Base-by-base conservation (phyloP, 2,329 filamentous ascomycete species). In the Stagonosporopsis vannaccii region DNA sequence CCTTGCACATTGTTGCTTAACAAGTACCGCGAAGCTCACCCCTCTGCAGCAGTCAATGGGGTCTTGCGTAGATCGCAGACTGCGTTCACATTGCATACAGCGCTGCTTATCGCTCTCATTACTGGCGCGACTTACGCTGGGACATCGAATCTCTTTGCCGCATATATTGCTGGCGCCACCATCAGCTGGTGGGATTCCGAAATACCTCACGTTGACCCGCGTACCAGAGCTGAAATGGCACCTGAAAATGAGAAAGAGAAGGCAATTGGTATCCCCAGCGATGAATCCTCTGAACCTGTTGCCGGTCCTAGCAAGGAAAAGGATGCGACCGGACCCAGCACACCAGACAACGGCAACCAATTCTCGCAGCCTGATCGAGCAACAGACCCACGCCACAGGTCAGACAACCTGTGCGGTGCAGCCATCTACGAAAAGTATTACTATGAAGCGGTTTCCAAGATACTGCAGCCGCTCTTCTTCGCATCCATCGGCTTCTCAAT, bases 401-500 rank as follows among this genome's bases (percentile, higher is more conserved):
- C 46, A 5, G 43, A 59, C 15, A 47, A 59, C 0, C 61, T 62
- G 3, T 57, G 61, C 30, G 70, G 73, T 3, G 28, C 61, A 1
- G 63, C 60, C 28, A 69, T 82, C 6, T 85, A 81, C 56, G 70
- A 80, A 26, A 68, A 62, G n/a, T 83, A 81, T 65, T 84, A 80
- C 63, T 68, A 74, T 8, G 69, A 76, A 20, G 71, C 79, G 0
- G 75, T 82, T 0, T 69, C 83, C 2, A 78, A 78, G 8, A 78
- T 92, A 0, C 71, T 93, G 0, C 85, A 85, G 45, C 89, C 90
- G 0, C 82, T 91, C 54, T 92, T 93, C 75, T 93, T 93, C 66
- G 89, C 83, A 2, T 86, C 83, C 0, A 89, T 94, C 32, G 90
- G 90, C 0, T 93, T 94, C 69, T 88, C 90, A 0, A 90, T 95